A percentile compares a stretch with the other conserved stretches of the same genome.
Evolutionary conservation across 1,139 yeast species (phyloP).

Genomic region (Petasospora fabianii): DNA sequence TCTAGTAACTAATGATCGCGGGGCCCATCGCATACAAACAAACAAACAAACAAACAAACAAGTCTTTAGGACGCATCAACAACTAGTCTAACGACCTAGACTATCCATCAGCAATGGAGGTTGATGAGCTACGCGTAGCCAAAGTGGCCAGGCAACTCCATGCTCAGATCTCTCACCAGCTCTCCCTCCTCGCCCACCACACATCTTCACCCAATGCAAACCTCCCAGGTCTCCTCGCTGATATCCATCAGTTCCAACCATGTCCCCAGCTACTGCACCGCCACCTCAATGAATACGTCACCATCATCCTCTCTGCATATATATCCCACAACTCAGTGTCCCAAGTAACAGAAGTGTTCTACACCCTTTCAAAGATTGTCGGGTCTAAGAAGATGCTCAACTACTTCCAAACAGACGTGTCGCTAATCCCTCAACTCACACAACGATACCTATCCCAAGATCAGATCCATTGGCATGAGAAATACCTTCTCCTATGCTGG

Average conservation of each 20-base stretch:
- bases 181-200: background rate
- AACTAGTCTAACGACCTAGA: too few species aligned
- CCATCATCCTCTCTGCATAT: constrained; percentile 32
- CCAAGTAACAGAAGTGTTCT: constrained; percentile 37
- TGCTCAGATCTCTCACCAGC: constrained; percentile 8
- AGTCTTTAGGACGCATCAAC: too few species aligned
- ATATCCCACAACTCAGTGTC: constrained; percentile 12
- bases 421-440: constrained; percentile 41
- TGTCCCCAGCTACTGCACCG: constrained; percentile 51
- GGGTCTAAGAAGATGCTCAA: constrained; percentile 58
- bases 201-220: background rate
- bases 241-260: constrained; percentile 49
- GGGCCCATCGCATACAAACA: too few species aligned
- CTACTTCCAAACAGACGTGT: constrained; percentile 59
- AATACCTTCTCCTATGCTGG: constrained; percentile 68
- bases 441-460: constrained; percentile 21
- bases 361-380: constrained; percentile 60
- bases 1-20: too few species aligned
- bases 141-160: constrained; percentile 25
- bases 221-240: constrained; percentile 13
- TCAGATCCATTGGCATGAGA: constrained; percentile 46
- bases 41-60: too few species aligned
- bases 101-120: constrained; percentile 25
- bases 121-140: constrained; percentile 29
- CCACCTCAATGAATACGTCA: constrained; percentile 35